Base-by-base conservation (phyloP, 2,329 filamentous ascomycete genomes). In the Pseudogymnoascus destructans region DNA sequence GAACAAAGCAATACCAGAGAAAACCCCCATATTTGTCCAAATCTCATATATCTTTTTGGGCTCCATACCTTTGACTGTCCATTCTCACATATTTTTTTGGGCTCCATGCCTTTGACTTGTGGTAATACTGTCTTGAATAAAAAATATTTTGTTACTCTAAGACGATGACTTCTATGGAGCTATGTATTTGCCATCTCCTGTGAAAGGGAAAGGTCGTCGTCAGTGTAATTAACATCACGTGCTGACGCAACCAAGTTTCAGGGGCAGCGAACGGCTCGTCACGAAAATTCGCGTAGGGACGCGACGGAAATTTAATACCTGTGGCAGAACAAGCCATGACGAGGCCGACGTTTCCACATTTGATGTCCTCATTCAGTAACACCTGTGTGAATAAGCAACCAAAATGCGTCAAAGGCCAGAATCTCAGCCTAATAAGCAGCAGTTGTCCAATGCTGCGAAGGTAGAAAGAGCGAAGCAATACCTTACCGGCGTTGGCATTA, bases 391-490 rank as follows among this genome's bases (percentile, higher is more conserved):
- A 52, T n/a, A 52, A 49, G 13, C 46, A 52, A 19, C 25, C 57
- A 49, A 63, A 61, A 71, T 70, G 69, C 64, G 67, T 62, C 65
- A 61, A 15, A 63, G 59, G 25, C 59, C 57, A 11, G 58, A 60
- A 8, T 27, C 57, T 6, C 42, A 57, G 27, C 59, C 62, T 13
- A 62, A 61, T 38, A 49, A 58, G 32, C 60, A 64, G 54, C 55
- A 59, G 59, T 55, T 46, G 58, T 23, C 54, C 54, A 36, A 56
- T 56, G 65, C 67, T 21, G 33, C 64, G 33, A 70, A 69, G 54
- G 64, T 62, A 23, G 69, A 73, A 62, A 70, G 70, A 30, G 72
- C 73, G 42, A 74, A 72, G 60, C 70, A 73, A 66, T 76, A 75
- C 32, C 61, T 68, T 3, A 54, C 59, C 15, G 64, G 62, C 11